Conservation (phyloP, 768 basidiomycete genomes). For the Coprinopsis marcescibilis region DNA sequence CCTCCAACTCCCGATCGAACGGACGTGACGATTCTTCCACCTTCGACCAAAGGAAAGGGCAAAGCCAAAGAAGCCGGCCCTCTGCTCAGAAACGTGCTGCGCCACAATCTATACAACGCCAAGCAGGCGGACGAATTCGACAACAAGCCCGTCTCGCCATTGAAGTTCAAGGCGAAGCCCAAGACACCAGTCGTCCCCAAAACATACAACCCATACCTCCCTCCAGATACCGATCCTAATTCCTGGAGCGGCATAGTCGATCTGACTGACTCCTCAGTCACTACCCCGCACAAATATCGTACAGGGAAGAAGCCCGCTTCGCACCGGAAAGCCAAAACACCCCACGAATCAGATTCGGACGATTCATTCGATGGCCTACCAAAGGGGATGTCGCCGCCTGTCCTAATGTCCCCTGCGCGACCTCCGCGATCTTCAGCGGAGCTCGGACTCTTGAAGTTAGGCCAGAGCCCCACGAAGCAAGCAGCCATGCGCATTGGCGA, state of each 20-base stretch:
- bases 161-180: conserved; percentile 44
- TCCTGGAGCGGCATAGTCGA: conserved; percentile 76
- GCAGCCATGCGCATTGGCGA: conserved; percentile 65
- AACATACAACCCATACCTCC: conserved; percentile 55
- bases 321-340: conserved; percentile 15
- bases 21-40: conserved; percentile 14
- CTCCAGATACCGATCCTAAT: conserved; percentile 40
- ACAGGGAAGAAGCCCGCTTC: conserved; percentile 23
- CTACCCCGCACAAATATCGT: conserved; percentile 36
- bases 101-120: conserved; percentile 44
- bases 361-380: conserved; percentile 49
- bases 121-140: conserved; percentile 29
- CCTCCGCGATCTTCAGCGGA: conserved; percentile 44
- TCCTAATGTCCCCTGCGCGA: conserved; percentile 51
- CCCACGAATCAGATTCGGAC: conserved; percentile 28
- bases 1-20: conserved; percentile 5
- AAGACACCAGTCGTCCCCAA: conserved; percentile 55
- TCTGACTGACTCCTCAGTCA: conserved; percentile 49
- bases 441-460: conserved; percentile 38
- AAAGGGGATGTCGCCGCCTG: conserved; percentile 54
- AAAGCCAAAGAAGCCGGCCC: conserved; percentile 33
- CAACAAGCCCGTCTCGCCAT: conserved; percentile 37
- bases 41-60: conserved; percentile 40
- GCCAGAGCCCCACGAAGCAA: conserved; percentile 65
- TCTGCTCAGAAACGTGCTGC: conserved; percentile 45